Percentiles rank a stretch among this genome's conserved stretches.
Conservation (phyloP, 2,329 filamentous ascomycete genomes). For the Penicillium sp. region DNA sequence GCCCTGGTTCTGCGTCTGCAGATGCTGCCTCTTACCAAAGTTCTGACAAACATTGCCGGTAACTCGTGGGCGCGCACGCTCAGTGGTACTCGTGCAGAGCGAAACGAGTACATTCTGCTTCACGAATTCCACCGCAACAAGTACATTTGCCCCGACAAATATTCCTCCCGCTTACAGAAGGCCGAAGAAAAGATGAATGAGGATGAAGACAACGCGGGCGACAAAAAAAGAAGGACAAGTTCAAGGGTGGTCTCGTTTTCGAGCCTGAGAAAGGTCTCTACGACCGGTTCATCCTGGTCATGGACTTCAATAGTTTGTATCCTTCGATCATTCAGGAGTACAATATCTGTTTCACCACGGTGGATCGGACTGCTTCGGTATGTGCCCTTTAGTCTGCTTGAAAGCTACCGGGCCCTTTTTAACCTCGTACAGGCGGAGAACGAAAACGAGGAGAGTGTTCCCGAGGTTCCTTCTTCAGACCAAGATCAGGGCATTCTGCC, state of each 20-base stretch:
- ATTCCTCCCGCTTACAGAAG: slow-evolving; percentile 73
- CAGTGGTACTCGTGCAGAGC: slow-evolving; percentile 91
- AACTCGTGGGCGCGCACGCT: slow-evolving; percentile 98
- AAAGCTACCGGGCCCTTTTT: neutral
- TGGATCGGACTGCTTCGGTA: slow-evolving; percentile 73
- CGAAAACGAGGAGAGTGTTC: slow-evolving; percentile 83
- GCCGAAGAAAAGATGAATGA: slow-evolving; percentile 68
- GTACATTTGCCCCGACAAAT: slow-evolving; percentile 97
- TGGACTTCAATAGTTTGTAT: slow-evolving; percentile 99
- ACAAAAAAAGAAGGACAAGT: slow-evolving; percentile 99
- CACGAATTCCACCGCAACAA: slow-evolving; percentile 97
- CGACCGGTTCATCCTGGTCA: slow-evolving; percentile 96
- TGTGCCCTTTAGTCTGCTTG: slow-evolving; percentile 32
- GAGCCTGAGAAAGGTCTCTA: slow-evolving; percentile 97
- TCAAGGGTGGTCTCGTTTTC: slow-evolving; percentile 96
- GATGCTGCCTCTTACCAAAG: slow-evolving; percentile 89
- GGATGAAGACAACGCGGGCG: slow-evolving; percentile 65
- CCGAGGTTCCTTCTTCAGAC: slow-evolving; percentile 72
- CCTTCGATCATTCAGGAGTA: slow-evolving; percentile 99
- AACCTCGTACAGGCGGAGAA: slow-evolving; percentile 46
- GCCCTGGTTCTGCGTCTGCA: slow-evolving; percentile 86
- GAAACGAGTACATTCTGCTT: slow-evolving; percentile 98
- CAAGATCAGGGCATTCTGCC: slow-evolving; percentile 84
- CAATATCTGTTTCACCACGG: slow-evolving; percentile 99
- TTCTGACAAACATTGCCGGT: slow-evolving; percentile 91